phyloP scores from a whole-genome alignment of 495 filamentous ascomycete species.

The Xylaria sp. region DNA sequence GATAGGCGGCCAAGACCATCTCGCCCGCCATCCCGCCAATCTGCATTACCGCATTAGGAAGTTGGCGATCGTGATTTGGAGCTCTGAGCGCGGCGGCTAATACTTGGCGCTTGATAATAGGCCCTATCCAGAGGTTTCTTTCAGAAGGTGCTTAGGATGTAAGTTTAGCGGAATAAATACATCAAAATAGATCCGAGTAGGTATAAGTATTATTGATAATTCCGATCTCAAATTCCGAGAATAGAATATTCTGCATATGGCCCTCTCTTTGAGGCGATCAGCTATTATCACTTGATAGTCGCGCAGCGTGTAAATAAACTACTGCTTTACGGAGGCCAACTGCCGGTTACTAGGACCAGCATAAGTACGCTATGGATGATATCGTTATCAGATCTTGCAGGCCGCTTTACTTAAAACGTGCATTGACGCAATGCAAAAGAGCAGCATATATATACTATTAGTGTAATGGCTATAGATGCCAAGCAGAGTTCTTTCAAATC shows the following conservation, averaged over 20 bases:
- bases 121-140: background rate
- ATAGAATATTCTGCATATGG: background rate
- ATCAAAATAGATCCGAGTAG: background rate
- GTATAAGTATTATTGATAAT: background rate
- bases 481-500: constrained; percentile 9
- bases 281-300: background rate
- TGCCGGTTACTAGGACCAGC: constrained; percentile 1
- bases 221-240: background rate
- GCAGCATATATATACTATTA: background rate
- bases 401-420: constrained; percentile 13
- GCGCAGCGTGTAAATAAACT: background rate
- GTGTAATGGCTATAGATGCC: background rate
- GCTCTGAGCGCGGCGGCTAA: constrained; percentile 21
- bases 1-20: constrained; percentile 20
- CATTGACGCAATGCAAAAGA: background rate
- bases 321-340: background rate
- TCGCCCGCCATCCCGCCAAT: constrained; percentile 6
- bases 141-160: background rate
- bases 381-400: background rate
- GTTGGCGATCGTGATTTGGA: constrained; percentile 10
- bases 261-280: background rate
- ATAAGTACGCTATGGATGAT: background rate
- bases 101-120: constrained; percentile 14
- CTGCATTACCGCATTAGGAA: constrained; percentile 12
- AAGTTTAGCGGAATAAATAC: background rate